phyloP scores from a whole-genome alignment of 2,329 filamentous ascomycete genomes.

The Chrysoporthe deuterocubensis region DNA sequence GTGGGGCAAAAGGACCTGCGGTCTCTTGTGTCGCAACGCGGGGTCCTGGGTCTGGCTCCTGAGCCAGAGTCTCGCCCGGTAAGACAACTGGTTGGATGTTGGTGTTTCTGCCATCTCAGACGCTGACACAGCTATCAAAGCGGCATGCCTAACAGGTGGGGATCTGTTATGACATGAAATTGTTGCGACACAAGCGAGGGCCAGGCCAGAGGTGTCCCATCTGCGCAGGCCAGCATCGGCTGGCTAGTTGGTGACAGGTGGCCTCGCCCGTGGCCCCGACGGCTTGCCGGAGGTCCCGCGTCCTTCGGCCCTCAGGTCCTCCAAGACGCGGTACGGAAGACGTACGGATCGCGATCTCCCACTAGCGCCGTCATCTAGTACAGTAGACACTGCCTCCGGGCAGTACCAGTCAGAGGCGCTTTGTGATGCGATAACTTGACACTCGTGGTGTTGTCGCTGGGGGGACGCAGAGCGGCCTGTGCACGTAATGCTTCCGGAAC shows the following conservation, averaged over 20 bases:
- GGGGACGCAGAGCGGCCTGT: not conserved
- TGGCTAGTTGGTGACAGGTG: conserved; percentile 2
- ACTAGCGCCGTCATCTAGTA: not conserved
- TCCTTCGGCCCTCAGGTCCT: not conserved
- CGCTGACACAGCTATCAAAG: conserved; percentile 20
- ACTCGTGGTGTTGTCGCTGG: not conserved
- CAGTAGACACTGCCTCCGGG: not conserved
- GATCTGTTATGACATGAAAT: conserved; percentile 13
- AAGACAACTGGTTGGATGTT: conserved; percentile 10
- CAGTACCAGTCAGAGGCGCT: not conserved
- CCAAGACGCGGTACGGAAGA: not conserved
- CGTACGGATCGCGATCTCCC: no score
- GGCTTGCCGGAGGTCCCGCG: not conserved
- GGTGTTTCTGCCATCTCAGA: conserved; percentile 22
- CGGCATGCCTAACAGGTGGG: conserved; percentile 10
- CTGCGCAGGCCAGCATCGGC: not conserved
- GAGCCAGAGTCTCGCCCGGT: conserved; percentile 4
- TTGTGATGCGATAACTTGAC: not conserved
- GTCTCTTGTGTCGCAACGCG: conserved; percentile 4
- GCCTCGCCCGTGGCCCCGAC: not conserved
- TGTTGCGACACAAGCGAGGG: conserved; percentile 16
- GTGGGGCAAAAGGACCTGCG: not conserved
- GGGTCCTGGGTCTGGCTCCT: not conserved
- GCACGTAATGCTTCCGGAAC: conserved; percentile 1
- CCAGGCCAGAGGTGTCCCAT: not conserved